Conservation (phyloP, 2,329 filamentous ascomycete genomes). For the Pezicula carpinea region DNA sequence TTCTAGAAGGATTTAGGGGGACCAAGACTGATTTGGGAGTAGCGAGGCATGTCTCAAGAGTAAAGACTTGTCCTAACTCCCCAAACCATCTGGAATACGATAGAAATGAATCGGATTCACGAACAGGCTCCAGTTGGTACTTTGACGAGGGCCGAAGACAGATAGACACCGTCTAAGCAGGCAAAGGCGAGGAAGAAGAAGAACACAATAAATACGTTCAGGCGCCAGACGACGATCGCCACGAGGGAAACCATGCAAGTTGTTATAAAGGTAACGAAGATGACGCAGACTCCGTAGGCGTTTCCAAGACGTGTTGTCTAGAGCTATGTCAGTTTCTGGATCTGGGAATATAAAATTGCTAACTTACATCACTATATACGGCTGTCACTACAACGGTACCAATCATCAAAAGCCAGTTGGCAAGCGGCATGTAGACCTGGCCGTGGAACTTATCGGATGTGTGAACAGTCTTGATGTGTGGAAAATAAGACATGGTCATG, state of each 20-base stretch:
- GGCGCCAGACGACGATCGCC: conserved; percentile 67
- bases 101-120: no score
- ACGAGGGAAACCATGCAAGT: conserved; percentile 71
- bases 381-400: conserved; percentile 71
- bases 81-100: no score
- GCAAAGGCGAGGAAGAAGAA: conserved; percentile 59
- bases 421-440: conserved; percentile 71
- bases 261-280: conserved; percentile 74
- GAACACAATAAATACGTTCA: conserved; percentile 55
- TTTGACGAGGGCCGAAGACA: conserved; percentile 66
- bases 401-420: conserved; percentile 74
- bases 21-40: no score
- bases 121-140: conserved; percentile 72
- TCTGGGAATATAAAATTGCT: background rate
- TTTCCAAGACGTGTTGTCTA: conserved; percentile 65
- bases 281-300: conserved; percentile 76
- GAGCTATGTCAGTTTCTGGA: background rate
- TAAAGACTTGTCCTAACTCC: no score
- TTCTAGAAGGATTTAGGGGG: no score
- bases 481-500: conserved; percentile 68
- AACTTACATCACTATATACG: conserved; percentile 62
- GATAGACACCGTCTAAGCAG: conserved; percentile 63
- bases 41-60: no score
- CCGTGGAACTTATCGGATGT: conserved; percentile 67
- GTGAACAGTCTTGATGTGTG: conserved; percentile 69